Base-by-base conservation (phyloP, 257 asterid species). In the Jasminum sambac region DNA sequence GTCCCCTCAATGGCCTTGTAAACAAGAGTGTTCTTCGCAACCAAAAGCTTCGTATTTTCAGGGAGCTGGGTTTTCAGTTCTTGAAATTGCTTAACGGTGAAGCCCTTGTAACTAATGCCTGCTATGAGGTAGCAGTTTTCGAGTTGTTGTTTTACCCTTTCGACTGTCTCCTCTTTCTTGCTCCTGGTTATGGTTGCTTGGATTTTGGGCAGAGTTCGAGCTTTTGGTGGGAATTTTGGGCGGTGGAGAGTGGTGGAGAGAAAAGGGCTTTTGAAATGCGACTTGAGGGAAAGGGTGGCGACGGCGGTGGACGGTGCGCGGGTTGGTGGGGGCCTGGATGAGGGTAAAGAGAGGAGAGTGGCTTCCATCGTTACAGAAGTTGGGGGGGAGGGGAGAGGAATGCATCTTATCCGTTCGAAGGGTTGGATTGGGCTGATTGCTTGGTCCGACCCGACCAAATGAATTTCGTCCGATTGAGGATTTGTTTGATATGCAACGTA, bases 141-240 rank as follows among this genome's bases (percentile, higher is more conserved):
- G 59, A 94, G 96, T 64, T 91, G 86, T 21, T 85, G 79, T 14
- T 86, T 91, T 10, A 94, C 99, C 13, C 82, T 84, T 44, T 88
- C 90, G 2, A 91, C 90, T 1, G 96, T 94, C 77, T 88, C 98
- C 70, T 94, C 99, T 48, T 94, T 94, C 87, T 86, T 91, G 74
- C 84, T 83, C 63, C 98, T 86, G 88, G 91, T 88, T 14, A 94
- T 94, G 50, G 99, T 96, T 72, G 96, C 78, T 36, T 80, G 69
- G 82, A 94, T 85, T 63, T 68, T 78, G 57, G 84, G 81, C 26
- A 81, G 43, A 63, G 77, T 60, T 73, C 64, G 70, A 34, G 79
- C 9, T 73, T 70, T 79, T 71, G 75, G 70, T 11, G 70, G 11
- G 79, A 57, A 34, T 8, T 73, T 68, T 68, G 62, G 74, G 72